phyloP scores from a whole-genome alignment of 139 green algal species.

The Gonium pectorale region DNA sequence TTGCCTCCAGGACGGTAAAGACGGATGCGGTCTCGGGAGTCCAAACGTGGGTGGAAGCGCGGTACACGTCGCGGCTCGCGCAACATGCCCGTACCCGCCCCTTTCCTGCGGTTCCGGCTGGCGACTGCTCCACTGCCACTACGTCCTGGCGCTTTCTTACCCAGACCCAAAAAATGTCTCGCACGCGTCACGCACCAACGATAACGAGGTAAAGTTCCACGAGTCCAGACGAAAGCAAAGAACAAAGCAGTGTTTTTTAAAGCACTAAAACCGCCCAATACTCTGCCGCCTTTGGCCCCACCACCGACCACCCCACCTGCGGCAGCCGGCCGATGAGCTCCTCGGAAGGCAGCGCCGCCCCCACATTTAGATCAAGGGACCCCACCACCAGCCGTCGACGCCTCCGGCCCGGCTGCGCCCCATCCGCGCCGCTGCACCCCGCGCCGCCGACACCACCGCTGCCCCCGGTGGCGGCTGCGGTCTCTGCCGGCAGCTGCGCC shows the following conservation, averaged over 20 bases:
- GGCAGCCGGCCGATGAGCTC: constrained; percentile 74
- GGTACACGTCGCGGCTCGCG: no score
- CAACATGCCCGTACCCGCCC: no score
- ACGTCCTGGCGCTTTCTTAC: constrained; percentile 84
- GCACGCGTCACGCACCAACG: no score
- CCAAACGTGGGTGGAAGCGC: no score
- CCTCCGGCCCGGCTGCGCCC: neutral
- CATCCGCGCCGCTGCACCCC: no score
- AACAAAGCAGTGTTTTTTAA: constrained; percentile 57
- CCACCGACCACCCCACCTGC: constrained; percentile 28
- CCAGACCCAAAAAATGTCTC: constrained; percentile 81
- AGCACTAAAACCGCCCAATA: constrained; percentile 75
- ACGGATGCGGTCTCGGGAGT: no score
- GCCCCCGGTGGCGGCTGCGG: no score
- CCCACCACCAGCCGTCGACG: constrained; percentile 60
- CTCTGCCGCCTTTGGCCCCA: no score
- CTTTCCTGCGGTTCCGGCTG: no score
- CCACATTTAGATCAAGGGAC: constrained; percentile 84
- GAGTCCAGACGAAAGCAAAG: constrained; percentile 83
- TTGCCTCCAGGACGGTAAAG: no score
- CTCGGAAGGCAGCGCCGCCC: constrained; percentile 76
- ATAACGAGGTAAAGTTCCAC: constrained; percentile 79
- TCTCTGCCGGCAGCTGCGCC: constrained; percentile 73
- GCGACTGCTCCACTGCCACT: no score
- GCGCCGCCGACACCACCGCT: no score